Evolutionary conservation across 352 stramenopile genomes (phyloP).

Genomic region (Globisporangium mamillatum): DNA sequence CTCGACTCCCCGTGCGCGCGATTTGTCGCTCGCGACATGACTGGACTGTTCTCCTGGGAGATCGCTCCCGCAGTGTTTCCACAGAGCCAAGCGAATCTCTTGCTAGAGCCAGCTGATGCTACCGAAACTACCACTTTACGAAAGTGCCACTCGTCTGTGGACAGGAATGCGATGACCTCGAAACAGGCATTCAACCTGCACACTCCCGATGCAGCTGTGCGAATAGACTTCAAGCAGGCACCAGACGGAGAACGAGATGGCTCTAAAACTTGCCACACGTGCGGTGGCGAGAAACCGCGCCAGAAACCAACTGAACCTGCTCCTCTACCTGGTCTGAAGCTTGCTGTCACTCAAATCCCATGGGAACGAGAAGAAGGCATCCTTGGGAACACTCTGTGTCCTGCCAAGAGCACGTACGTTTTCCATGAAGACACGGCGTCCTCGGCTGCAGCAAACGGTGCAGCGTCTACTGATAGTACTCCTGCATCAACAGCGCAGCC

Average conservation of each 20-base stretch:
- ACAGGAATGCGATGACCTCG: constrained; percentile 6
- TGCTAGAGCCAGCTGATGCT: not conserved
- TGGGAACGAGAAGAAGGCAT: constrained; percentile 62
- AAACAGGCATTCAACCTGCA: constrained; percentile 41
- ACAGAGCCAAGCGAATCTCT: not conserved
- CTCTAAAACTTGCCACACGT: constrained; percentile 39
- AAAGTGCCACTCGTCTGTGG: not conserved
- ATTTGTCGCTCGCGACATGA: constrained; percentile 85
- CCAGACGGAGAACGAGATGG: constrained; percentile 30
- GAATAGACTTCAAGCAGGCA: constrained; percentile 53
- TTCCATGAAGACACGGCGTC: constrained; percentile 58
- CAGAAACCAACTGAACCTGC: constrained; percentile 8
- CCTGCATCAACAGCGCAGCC: constrained; percentile 16
- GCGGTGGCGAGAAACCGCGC: constrained; percentile 53
- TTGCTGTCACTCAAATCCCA: constrained; percentile 57
- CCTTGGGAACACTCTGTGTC: constrained; percentile 64
- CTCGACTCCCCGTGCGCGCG: constrained; percentile 70
- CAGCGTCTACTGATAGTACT: not conserved
- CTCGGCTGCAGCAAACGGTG: not conserved
- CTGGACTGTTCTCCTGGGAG: constrained; percentile 83
- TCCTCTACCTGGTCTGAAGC: constrained; percentile 16
- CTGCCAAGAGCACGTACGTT: constrained; percentile 65
- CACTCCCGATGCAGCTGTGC: constrained; percentile 41
- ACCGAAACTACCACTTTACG: not conserved
- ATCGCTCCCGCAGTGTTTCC: constrained; percentile 43